These are phyloP conservation scores for Protea cynaroides DNA, from an alignment of 164 flowering plant species.

Conservation along the genomic window DNA sequence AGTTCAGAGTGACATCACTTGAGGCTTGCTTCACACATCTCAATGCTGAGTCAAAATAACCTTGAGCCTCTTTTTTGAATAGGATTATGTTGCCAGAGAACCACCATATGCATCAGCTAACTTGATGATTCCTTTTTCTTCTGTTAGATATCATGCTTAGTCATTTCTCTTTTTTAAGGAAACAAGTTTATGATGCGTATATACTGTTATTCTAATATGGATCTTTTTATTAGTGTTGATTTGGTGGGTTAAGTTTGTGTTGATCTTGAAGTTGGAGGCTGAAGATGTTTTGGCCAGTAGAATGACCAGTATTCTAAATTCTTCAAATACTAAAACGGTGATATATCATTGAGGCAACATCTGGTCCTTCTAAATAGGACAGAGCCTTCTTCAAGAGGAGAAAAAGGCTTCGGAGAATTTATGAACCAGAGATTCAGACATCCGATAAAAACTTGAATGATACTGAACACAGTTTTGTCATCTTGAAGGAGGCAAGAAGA, in stretches of 20 bases:
- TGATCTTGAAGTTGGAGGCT: not conserved
- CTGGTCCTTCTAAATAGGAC: not conserved
- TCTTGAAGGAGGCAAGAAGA: too few relatives aligned
- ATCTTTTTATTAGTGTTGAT: not conserved
- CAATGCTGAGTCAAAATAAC: not conserved
- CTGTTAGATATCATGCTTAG: constrained; percentile 1
- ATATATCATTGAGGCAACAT: not conserved
- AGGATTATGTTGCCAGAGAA: not conserved
- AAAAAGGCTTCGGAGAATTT: not conserved
- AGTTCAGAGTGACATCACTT: too few relatives aligned
- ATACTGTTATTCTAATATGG: not conserved
- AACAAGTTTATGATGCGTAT: not conserved
- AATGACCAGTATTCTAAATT: not conserved
- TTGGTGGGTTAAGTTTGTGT: not conserved
- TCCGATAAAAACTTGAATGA: too few relatives aligned
- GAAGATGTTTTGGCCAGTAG: not conserved
- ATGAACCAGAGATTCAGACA: too few relatives aligned
- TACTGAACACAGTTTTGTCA: too few relatives aligned
- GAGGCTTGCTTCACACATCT: not conserved
- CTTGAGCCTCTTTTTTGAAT: not conserved
- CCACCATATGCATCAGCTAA: too few relatives aligned
- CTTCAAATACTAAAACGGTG: not conserved
- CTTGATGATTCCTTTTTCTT: too few relatives aligned
- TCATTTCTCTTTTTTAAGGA: not conserved
- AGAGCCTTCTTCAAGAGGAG: too few relatives aligned